Base-by-base conservation (phyloP, 225 moss, liverwort and hornwort species). In the Asterella californica region DNA sequence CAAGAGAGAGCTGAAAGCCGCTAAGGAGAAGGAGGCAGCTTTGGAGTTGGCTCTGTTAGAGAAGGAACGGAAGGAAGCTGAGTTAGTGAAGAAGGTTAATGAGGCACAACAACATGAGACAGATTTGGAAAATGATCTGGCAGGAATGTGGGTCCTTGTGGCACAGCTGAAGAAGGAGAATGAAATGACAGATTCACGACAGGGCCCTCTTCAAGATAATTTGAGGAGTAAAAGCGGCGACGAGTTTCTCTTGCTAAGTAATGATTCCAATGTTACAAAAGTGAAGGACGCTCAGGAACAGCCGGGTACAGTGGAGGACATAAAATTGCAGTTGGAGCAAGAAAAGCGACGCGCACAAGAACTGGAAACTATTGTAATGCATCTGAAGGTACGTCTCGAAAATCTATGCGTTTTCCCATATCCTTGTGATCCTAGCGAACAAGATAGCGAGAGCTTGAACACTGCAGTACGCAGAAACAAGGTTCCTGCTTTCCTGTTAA, bases 101-200 rank as follows among this genome's bases (percentile, higher is more conserved):
- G 92, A 90, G 79, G 86, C 91, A 27, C 94, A 94, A 82, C 89
- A 88, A 72, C 92, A 91, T 69, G 96, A 96, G 87, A 65, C 80
- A 17, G 86, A 89, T 78, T 80, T 96, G 60, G 96, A 96, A 83
- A 96, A 96, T 73, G 96, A 96, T 84, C 90, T 96, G 50, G 94
- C 96, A 70, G 92, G 92, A 74, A 96, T 96, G 96, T 96, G 96
- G 96, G 96, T 96, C 48, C 88, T 94, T 36, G 92, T 96, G 74
- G 94, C 94, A 9, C 90, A 94, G 84, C 84, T 96, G 82, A 94
- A 87, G 76, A 96, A 94, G 76, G 96, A 96, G 79, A 88, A 85
- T 74, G 94, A 89, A 79, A 53, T 84, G 82, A 70, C 83, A 83
- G 78, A 77, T 27, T 38, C 88, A 77, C 61, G 89, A 17, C 81